A percentile compares a stretch with the other conserved stretches of the same genome.
Evolutionary conservation across 2,329 filamentous ascomycete species (phyloP).

Genomic region (Trichoderma guizhouense): DNA sequence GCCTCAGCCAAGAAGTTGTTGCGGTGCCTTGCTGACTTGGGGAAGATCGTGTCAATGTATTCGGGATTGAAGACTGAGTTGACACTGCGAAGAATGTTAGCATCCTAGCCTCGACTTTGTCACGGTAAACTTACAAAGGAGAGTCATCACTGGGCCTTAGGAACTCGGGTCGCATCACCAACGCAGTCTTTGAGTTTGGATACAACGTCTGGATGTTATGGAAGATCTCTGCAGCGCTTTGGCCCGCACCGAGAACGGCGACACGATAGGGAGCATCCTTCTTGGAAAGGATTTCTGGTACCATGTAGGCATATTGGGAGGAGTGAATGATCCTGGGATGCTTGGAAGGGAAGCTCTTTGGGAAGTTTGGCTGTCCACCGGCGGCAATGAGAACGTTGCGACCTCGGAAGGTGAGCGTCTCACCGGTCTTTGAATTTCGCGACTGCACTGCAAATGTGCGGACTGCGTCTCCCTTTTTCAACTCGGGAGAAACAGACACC

Average conservation of each 20-base stretch:
- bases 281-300: slow-evolving; percentile 57
- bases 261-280: slow-evolving; percentile 62
- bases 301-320: slow-evolving; percentile 72
- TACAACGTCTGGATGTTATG: slow-evolving; percentile 80
- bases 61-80: slow-evolving; percentile 96
- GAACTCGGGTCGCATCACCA: slow-evolving; percentile 81
- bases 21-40: slow-evolving; percentile 61
- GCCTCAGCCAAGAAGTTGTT: slow-evolving; percentile 61
- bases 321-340: slow-evolving; percentile 81
- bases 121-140: slow-evolving; percentile 66
- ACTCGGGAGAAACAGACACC: slow-evolving; percentile 62
- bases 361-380: slow-evolving; percentile 65
- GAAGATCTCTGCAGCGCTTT: slow-evolving; percentile 94
- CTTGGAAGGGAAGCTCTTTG: slow-evolving; percentile 63
- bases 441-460: slow-evolving; percentile 67
- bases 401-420: slow-evolving; percentile 50
- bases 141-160: slow-evolving; percentile 91
- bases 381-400: slow-evolving; percentile 63
- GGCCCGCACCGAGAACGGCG: slow-evolving; percentile 82
- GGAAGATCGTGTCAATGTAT: slow-evolving; percentile 73
- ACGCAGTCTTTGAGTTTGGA: slow-evolving; percentile 71
- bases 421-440: slow-evolving; percentile 57
- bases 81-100: slow-evolving; percentile 57
- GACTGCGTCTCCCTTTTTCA: slow-evolving; percentile 41
- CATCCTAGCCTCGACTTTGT: not conserved